Percentiles rank a stretch among this genome's conserved stretches.
phyloP scores from a whole-genome alignment of 2,329 filamentous ascomycete species.

The Sordariomycetes sp. region DNA sequence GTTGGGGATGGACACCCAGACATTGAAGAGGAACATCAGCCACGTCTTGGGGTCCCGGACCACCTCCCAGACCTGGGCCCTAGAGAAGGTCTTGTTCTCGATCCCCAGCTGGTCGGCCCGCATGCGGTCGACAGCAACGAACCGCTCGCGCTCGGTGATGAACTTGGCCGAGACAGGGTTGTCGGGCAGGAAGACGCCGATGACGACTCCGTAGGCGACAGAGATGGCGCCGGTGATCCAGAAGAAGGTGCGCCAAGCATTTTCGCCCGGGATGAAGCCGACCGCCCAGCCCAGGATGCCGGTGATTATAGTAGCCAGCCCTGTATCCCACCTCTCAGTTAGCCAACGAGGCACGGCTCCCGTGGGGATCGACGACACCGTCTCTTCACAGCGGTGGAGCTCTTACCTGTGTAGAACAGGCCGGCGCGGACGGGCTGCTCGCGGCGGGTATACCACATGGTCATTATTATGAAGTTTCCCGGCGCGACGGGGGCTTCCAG shows the following conservation, averaged over 20 bases:
- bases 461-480: too few relatives aligned
- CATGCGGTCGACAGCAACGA: constrained; percentile 41
- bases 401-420: too few relatives aligned
- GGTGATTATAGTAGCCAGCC: constrained; percentile 11
- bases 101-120: constrained; percentile 33
- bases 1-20: constrained; percentile 49
- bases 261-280: constrained; percentile 17
- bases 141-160: constrained; percentile 17
- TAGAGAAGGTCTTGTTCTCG: constrained; percentile 34
- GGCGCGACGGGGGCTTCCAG: too few relatives aligned
- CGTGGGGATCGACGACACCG: background rate
- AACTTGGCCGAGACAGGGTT: constrained; percentile 6
- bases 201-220: constrained; percentile 7
- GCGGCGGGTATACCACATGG: too few relatives aligned
- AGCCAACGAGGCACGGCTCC: too few relatives aligned
- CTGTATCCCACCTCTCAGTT: too few relatives aligned
- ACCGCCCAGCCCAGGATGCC: constrained; percentile 20
- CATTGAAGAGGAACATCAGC: constrained; percentile 41
- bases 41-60: constrained; percentile 48
- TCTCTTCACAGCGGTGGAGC: too few relatives aligned
- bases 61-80: constrained; percentile 41
- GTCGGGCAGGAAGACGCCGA: constrained; percentile 7
- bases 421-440: too few relatives aligned
- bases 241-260: constrained; percentile 12
- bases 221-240: constrained; percentile 10